These are phyloP conservation scores for Daldinia loculata DNA, from an alignment of 495 filamentous ascomycete genomes.

Conservation along the genomic window DNA sequence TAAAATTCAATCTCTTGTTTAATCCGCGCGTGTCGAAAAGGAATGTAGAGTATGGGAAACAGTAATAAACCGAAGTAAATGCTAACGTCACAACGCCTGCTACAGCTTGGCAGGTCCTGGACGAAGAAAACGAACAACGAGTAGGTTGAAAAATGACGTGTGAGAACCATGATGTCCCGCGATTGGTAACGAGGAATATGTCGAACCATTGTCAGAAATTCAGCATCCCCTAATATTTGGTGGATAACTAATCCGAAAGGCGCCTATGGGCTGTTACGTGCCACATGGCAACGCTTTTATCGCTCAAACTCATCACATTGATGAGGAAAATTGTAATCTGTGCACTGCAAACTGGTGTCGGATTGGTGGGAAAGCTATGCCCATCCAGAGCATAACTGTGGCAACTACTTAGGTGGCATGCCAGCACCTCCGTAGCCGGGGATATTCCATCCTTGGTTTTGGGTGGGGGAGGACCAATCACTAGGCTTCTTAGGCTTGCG, in stretches of 20 bases:
- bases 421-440: slow-evolving; percentile 24
- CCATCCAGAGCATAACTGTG: slow-evolving; percentile 9
- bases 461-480: slow-evolving; percentile 24
- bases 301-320: slow-evolving; percentile 41
- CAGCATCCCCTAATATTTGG: slow-evolving; percentile 8
- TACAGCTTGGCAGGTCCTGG: slow-evolving; percentile 16
- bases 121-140: slow-evolving; percentile 3
- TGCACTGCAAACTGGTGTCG: slow-evolving; percentile 12
- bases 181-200: not conserved
- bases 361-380: not conserved
- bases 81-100: not conserved
- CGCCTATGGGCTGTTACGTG: slow-evolving; percentile 5
- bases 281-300: slow-evolving; percentile 22
- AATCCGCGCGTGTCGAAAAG: not conserved
- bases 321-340: slow-evolving; percentile 32
- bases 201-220: slow-evolving; percentile 12
- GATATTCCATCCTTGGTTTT: slow-evolving; percentile 23
- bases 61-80: not conserved
- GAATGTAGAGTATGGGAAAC: not conserved
- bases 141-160: slow-evolving; percentile 2
- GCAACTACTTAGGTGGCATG: slow-evolving; percentile 31
- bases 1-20: not conserved
- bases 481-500: slow-evolving; percentile 36
- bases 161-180: not conserved
- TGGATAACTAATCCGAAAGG: slow-evolving; percentile 34